A percentile compares a stretch with the other conserved stretches of the same genome.
Conservation (phyloP, 768 basidiomycete species). For the Neoboletus magnificus region DNA sequence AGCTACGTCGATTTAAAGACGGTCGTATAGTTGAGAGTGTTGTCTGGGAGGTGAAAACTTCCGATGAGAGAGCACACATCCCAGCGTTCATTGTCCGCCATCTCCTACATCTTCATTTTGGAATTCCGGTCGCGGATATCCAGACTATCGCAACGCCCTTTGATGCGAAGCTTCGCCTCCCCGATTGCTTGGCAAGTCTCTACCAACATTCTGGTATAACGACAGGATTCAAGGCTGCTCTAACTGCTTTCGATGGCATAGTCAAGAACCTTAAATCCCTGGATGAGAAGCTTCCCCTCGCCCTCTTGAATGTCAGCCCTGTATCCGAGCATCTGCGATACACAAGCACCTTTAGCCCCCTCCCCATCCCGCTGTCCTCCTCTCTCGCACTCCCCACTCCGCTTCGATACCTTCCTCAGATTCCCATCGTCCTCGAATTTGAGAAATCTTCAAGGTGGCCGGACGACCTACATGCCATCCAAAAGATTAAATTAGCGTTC, state of each 20-base stretch:
- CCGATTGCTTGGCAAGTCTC: slow-evolving; percentile 46
- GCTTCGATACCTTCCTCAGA: slow-evolving; percentile 64
- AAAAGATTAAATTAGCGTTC: slow-evolving; percentile 92
- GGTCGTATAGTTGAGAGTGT: slow-evolving; percentile 90
- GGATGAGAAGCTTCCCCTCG: slow-evolving; percentile 69
- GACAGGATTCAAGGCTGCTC: slow-evolving; percentile 68
- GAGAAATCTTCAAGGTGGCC: slow-evolving; percentile 95
- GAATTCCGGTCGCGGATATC: slow-evolving; percentile 50
- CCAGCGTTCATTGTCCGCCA: slow-evolving; percentile 72
- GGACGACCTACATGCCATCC: slow-evolving; percentile 87
- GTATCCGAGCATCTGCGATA: slow-evolving; percentile 75
- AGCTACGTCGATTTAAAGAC: slow-evolving; percentile 93
- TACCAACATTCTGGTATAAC: slow-evolving; percentile 34
- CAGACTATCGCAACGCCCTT: slow-evolving; percentile 58
- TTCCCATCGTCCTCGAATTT: slow-evolving; percentile 81
- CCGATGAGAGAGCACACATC: slow-evolving; percentile 77
- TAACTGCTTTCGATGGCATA: slow-evolving; percentile 76
- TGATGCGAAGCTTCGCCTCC: slow-evolving; percentile 57
- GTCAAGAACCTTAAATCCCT: slow-evolving; percentile 73
- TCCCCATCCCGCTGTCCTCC: slow-evolving; percentile 59
- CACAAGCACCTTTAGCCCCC: slow-evolving; percentile 77
- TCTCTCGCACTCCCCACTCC: slow-evolving; percentile 51
- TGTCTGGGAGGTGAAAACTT: slow-evolving; percentile 88
- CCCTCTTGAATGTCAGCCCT: slow-evolving; percentile 73
- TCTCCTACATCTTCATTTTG: slow-evolving; percentile 74